Evolutionary conservation across 2,329 filamentous ascomycete genomes (phyloP).

Genomic region (Thielaviopsis populi): DNA sequence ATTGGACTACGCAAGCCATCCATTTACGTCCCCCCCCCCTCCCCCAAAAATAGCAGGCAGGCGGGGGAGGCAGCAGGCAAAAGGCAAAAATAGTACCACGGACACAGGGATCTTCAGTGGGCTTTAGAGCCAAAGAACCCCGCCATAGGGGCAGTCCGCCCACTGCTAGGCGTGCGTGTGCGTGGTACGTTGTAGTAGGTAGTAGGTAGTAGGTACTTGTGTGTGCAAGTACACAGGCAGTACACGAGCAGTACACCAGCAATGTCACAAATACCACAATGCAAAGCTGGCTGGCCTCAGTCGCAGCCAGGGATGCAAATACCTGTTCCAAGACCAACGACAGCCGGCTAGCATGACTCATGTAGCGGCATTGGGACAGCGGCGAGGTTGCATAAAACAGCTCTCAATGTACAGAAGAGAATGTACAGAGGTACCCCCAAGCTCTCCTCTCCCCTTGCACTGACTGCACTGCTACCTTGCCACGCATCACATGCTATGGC

Average conservation of each 20-base stretch:
- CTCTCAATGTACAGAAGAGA: too few relatives aligned
- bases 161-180: not conserved
- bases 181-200: not conserved
- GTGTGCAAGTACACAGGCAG: too few relatives aligned
- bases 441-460: too few relatives aligned
- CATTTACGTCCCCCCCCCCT: too few relatives aligned
- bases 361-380: not conserved
- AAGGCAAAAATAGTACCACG: not conserved
- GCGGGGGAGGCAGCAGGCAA: not conserved
- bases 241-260: not conserved
- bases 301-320: too few relatives aligned
- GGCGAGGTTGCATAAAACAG: too few relatives aligned
- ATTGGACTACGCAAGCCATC: conserved; percentile 5
- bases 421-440: not conserved
- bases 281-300: not conserved
- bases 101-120: conserved; percentile 9
- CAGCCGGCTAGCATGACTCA: not conserved
- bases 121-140: not conserved
- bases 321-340: not conserved
- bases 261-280: not conserved
- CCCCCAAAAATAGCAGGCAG: conserved; percentile 3
- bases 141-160: not conserved
- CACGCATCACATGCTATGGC: conserved; percentile 1
- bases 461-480: not conserved
- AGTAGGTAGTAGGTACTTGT: not conserved